Base-by-base conservation (phyloP, 257 asterid species). In the Gentiana dahurica region DNA sequence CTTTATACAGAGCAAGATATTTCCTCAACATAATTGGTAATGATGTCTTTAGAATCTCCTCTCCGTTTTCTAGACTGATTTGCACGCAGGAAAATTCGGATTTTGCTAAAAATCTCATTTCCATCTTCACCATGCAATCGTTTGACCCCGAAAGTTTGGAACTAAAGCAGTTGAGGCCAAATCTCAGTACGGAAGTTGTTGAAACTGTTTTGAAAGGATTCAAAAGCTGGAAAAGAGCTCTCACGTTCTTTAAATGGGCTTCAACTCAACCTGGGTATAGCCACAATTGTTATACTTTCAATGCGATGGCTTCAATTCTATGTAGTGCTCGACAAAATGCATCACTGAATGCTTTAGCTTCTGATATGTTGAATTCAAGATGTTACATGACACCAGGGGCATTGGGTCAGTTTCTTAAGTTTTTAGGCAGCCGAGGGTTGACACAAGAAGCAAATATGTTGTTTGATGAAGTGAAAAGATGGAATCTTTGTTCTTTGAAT, bases 281-380 rank as follows among this genome's bases (percentile, higher is more conserved):
- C 47, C 96, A 90, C 54, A 77, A 62, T 62, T 81, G 95, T 32
- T 85, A 90, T 64, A 74, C 81, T 3, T 90, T 68, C 53, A 90
- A 90, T 51, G 78, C 82, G 12, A 80, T 83, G 81, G 97, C 96
- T 12, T 75, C 68, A 2, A 60, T 81, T 71, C 88, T 90, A 4
- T 77, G 90, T 81, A 63, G 32, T 79, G 95, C 89, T 80, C 95
- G 95, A 79, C 97, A 84, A 73, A 86, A 73, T 77, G 86, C 75
- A 70, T 55, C 77, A 61, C 64, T 90, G 74, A 82, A 65, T 69
- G 66, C 49, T 3, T 82, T 90, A 38, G 81, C 89, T 12, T 48
- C 45, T 12, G 65, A 69, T 56, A 8, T 86, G 52, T 55, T 58
- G 53, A 71, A 59, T 10, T 77, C 81, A 1, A 35, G 59, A 62